A percentile compares a stretch with the other conserved stretches of the same genome.
Evolutionary conservation across 176 grass and related monocot species (phyloP).

Genomic region (Bothriochloa decipiens): DNA sequence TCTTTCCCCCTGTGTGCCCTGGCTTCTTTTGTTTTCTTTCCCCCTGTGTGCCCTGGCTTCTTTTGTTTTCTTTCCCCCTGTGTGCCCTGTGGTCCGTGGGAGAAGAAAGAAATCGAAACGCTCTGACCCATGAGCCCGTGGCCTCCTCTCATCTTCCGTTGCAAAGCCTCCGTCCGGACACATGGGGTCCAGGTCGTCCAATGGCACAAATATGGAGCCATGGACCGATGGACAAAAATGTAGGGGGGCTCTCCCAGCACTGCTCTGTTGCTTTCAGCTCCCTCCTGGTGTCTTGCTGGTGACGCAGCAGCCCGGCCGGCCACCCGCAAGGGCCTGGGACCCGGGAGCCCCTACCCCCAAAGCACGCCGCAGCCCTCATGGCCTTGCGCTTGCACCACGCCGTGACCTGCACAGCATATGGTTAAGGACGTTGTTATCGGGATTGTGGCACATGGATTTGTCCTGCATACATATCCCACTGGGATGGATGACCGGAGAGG

Average conservation of each 20-base stretch:
- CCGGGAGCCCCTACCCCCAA: background rate
- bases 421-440: background rate
- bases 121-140: background rate
- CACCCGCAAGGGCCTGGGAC: background rate
- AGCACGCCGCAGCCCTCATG: background rate
- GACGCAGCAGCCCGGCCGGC: slow-evolving; percentile 2
- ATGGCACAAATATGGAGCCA: background rate
- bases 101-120: background rate
- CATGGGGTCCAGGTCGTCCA: background rate
- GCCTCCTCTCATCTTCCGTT: background rate
- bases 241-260: no score
- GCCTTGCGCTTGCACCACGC: no score
- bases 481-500: background rate
- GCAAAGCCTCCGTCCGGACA: background rate
- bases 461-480: background rate
- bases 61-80: no score
- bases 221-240: background rate
- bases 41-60: no score
- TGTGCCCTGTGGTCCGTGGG: background rate
- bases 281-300: slow-evolving; percentile 33
- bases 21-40: no score
- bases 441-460: slow-evolving; percentile 55
- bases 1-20: no score
- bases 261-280: slow-evolving; percentile 41
- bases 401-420: slow-evolving; percentile 22